Evolutionary conservation across 257 asterid genomes (phyloP).

Genomic region (Lavandula angustifolia): DNA sequence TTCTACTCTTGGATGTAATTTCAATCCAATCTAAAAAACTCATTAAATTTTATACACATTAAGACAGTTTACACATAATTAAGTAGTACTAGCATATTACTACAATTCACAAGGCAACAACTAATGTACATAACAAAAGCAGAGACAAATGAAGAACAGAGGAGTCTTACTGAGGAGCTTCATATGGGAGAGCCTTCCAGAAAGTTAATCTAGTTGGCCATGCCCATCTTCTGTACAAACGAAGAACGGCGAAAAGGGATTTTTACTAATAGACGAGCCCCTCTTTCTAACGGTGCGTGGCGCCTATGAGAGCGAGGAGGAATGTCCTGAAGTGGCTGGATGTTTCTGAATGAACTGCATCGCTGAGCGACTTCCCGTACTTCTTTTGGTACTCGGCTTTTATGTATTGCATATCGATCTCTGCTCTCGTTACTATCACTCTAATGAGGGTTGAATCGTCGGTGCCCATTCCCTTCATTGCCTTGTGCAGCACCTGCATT

Average conservation of each 20-base stretch:
- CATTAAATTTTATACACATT: too few species aligned
- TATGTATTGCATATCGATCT: constrained; percentile 84
- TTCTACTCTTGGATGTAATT: too few species aligned
- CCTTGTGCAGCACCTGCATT: constrained; percentile 61
- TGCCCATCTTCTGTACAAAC: constrained; percentile 3
- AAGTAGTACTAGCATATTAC: too few species aligned
- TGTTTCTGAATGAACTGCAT: constrained; percentile 71
- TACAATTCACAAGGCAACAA: too few species aligned
- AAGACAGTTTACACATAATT: too few species aligned
- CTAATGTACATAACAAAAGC: too few species aligned
- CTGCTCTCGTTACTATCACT: constrained; percentile 78
- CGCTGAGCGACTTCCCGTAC: constrained; percentile 65
- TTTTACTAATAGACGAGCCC: too few species aligned
- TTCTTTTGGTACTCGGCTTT: constrained; percentile 82
- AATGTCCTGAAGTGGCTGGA: constrained; percentile 69
- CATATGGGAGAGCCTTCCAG: too few species aligned
- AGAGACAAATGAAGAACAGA: too few species aligned
- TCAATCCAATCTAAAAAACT: too few species aligned
- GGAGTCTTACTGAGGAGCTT: too few species aligned
- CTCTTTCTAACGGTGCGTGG: constrained; percentile 42
- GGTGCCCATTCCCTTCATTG: constrained; percentile 96
- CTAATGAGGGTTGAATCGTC: constrained; percentile 67
- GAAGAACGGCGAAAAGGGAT: neutral
- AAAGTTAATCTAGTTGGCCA: neutral
- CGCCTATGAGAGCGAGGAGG: constrained; percentile 73